Conservation (phyloP, 257 asterid genomes). For the Ehretia macrophylla region DNA sequence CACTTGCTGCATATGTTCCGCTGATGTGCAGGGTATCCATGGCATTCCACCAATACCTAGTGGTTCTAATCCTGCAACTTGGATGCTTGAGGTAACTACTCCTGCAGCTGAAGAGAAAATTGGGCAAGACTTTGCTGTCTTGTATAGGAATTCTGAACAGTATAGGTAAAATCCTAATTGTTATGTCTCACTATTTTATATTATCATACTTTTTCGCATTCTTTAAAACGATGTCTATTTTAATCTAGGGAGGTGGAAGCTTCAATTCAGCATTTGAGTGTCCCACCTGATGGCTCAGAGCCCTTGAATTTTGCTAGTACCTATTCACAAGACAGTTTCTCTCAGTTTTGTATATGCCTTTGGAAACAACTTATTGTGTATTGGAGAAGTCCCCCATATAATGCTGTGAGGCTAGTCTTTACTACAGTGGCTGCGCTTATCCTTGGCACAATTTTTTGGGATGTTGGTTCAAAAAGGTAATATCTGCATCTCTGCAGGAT, state of each 20-base stretch:
- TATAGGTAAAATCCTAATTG: conserved; percentile 46
- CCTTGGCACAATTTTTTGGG: conserved; percentile 79
- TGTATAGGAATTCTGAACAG: conserved; percentile 57
- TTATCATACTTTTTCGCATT: neutral
- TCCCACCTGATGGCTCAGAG: conserved; percentile 57
- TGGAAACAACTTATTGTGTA: conserved; percentile 80
- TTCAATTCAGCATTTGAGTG: conserved; percentile 43
- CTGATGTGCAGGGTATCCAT: conserved; percentile 35
- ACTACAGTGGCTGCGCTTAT: conserved; percentile 68
- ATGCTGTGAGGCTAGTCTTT: conserved; percentile 71
- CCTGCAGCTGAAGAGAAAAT: conserved; percentile 64
- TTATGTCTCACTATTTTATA: conserved; percentile 1
- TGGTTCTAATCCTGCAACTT: conserved; percentile 89
- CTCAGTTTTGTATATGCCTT: conserved; percentile 61
- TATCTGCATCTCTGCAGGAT: neutral
- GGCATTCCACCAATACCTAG: conserved; percentile 59
- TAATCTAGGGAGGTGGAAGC: conserved; percentile 63
- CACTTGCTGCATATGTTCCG: too few species aligned
- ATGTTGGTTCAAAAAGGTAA: conserved; percentile 73
- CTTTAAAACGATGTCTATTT: neutral
- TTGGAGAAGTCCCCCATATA: conserved; percentile 81
- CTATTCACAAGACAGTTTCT: conserved; percentile 43
- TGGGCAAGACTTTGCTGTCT: conserved; percentile 52
- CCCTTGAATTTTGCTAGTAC: conserved; percentile 54
- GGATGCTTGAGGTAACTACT: conserved; percentile 91